Evolutionary conservation across 1,284 basidiomycete species (phyloP).

Genomic region (Takashimella tepidaria): DNA sequence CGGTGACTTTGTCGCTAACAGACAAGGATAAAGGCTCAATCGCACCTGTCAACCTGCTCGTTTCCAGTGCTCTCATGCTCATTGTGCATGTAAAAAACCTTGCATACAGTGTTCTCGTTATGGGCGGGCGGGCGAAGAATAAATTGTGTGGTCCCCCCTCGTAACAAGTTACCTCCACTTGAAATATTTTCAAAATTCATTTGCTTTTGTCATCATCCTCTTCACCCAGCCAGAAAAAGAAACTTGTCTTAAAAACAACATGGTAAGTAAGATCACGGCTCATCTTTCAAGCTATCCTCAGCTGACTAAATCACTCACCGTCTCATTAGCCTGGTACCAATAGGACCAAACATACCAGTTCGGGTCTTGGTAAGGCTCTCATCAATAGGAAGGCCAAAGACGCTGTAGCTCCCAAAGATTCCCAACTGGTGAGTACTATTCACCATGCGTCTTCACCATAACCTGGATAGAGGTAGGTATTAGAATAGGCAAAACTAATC

Average conservation of each 20-base stretch:
- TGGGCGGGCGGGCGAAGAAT: too few species aligned
- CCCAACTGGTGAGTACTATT: constrained; percentile 60
- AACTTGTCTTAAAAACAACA: not conserved
- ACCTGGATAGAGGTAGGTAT: too few species aligned
- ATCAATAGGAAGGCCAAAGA: constrained; percentile 84
- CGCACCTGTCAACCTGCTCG: too few species aligned
- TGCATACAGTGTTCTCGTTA: too few species aligned
- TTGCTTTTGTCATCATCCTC: not conserved
- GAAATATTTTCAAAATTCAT: too few species aligned
- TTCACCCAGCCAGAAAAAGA: not conserved
- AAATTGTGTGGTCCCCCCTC: too few species aligned
- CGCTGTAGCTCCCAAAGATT: constrained; percentile 64
- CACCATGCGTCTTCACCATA: not conserved
- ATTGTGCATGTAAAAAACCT: too few species aligned
- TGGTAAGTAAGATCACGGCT: not conserved
- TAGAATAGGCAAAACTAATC: too few species aligned
- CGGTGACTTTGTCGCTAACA: too few species aligned
- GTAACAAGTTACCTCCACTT: too few species aligned
- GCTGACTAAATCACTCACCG: not conserved
- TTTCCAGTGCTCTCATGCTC: too few species aligned
- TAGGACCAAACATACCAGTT: constrained; percentile 40
- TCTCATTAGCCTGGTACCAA: constrained; percentile 29
- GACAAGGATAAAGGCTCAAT: too few species aligned
- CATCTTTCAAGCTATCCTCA: not conserved
- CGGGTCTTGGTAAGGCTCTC: constrained; percentile 82